Conservation (phyloP, 345 rosid species). For the Psidium friedrichsthalianum region DNA sequence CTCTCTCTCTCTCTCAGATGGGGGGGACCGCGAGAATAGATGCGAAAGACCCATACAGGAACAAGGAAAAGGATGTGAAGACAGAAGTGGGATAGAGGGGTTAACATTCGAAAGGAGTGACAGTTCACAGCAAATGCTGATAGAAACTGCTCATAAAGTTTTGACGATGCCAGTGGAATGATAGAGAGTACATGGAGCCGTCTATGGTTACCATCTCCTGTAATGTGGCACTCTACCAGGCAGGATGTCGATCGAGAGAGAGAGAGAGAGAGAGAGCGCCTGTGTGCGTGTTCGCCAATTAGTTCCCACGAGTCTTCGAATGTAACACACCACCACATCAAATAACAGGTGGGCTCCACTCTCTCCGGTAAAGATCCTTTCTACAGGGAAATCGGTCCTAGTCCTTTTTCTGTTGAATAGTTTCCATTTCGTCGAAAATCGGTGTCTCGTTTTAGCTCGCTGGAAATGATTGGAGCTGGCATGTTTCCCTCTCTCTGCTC, state of each 20-base stretch:
- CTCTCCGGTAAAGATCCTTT: background rate
- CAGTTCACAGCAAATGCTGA: conserved; percentile 12
- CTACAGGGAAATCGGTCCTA: background rate
- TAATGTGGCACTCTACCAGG: no score
- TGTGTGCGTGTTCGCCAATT: background rate
- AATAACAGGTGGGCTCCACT: background rate
- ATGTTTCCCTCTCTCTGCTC: background rate
- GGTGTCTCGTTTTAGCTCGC: background rate
- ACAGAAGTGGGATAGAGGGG: conserved; percentile 1
- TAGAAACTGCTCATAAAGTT: conserved; percentile 1
- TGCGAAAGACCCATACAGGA: background rate
- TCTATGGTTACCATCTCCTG: no score
- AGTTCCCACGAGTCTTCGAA: background rate
- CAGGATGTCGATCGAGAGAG: background rate
- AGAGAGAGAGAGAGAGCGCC: background rate
- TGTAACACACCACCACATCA: background rate
- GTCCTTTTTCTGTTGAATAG: background rate
- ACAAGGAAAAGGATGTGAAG: background rate
- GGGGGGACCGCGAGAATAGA: background rate
- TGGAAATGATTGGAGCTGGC: background rate
- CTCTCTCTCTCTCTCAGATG: background rate
- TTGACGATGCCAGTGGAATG: no score
- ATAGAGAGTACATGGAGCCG: no score
- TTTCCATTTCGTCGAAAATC: background rate
- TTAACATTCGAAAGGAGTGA: background rate